Evolutionary conservation across 257 asterid genomes (phyloP).

Genomic region (Nyctanthes arbortristis): DNA sequence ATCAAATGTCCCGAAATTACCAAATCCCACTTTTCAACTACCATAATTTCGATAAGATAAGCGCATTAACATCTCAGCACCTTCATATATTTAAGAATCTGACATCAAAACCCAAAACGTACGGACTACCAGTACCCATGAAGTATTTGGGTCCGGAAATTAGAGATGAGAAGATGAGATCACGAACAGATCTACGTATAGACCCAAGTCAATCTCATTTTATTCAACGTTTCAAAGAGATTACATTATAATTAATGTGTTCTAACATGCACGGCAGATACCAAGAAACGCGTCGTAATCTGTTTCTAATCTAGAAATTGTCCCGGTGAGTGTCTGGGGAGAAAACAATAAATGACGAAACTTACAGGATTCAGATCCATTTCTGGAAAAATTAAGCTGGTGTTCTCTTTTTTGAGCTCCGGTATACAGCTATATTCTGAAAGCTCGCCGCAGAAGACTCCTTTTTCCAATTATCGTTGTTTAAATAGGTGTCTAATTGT

Average conservation of each 20-base stretch:
- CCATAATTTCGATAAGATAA: background rate
- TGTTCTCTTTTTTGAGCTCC: conserved; percentile 37
- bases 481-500: no score
- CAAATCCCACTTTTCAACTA: background rate
- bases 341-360: background rate
- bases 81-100: background rate
- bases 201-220: background rate
- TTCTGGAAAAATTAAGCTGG: background rate
- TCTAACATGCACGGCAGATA: background rate
- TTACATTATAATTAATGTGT: background rate
- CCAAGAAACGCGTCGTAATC: background rate
- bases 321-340: background rate
- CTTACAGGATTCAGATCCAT: conserved; percentile 41
- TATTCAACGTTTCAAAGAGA: background rate
- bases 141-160: background rate
- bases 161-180: background rate
- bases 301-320: background rate
- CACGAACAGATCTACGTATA: conserved; percentile 12
- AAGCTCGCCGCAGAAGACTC: no score
- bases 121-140: background rate
- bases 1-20: background rate
- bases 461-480: no score
- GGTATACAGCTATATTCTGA: no score
- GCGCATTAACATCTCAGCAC: conserved; percentile 6
- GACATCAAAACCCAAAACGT: conserved; percentile 12